Evolutionary conservation across 2,329 filamentous ascomycete genomes (phyloP), one percentile per base, ranked within the genome.

Genomic region (Penicillium sp.): DNA sequence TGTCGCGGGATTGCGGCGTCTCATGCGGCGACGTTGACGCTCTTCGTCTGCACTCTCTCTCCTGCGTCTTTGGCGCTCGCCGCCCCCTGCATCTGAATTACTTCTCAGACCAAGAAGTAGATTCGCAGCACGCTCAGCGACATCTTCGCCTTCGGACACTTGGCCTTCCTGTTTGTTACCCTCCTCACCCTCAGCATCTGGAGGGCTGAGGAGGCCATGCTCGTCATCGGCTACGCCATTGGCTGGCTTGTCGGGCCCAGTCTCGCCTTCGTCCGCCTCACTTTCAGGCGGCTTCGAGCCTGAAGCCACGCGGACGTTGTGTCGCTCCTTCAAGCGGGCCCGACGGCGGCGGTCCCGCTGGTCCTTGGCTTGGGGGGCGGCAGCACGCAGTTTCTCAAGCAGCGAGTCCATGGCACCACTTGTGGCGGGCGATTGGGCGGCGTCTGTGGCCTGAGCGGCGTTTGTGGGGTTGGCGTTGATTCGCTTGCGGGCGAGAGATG

Each of bases 331-430:
- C 60, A 97, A 80, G 46, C 92, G 80, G 33, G 91, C 90, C 58
- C 92, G 83, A 50, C 92, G 83, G 55, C 93, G 83, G 60, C 90
- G 83, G 69, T 97, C 93, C 64, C 92, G 82, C 69, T 95, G 87
- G 68, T 96, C 91, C 68, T 88, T 80, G 25, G 88, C 83, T 73
- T 95, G 89, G 27, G 93, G 92, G 48, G 91, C 92, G 1, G 93
- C 93, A 48, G 90, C 91, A 50, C 93, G 87, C 48, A 99, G 77
- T 72, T 97, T 97, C 81, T 96, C 89, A 41, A 99, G 81, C 19
- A 99, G 76, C 34, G 87, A 89, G 73, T 99, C 93, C 91, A 99
- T 97, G 44, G 91, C 93, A 46, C 92, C 93, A 6, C 89, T 89
- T 48, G 82, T 86, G 28, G 80, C 80, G 19, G 89, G 87, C 2